phyloP scores from a whole-genome alignment of 1,284 basidiomycete genomes.

The Tranzscheliella williamsii region DNA sequence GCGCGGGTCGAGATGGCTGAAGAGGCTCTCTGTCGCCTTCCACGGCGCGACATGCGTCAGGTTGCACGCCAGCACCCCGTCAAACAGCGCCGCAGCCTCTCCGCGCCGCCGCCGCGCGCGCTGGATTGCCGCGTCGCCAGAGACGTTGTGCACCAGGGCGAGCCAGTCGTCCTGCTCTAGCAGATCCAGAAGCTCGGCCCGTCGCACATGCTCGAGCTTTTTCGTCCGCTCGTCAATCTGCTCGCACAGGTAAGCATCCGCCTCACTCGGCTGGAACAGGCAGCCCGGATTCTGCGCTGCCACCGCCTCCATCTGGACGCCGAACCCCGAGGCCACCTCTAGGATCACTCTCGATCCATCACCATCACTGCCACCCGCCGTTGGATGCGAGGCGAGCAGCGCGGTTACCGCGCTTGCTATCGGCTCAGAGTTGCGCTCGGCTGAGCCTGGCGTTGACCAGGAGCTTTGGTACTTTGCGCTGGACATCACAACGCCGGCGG shows the following conservation, averaged over 20 bases:
- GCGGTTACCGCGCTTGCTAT: constrained; percentile 24
- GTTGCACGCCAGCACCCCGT: constrained; percentile 37
- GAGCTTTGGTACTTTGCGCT: constrained; percentile 23
- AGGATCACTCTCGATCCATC: constrained; percentile 13
- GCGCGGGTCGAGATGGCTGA: constrained; percentile 32
- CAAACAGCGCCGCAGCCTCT: constrained; percentile 6
- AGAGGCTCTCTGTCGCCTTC: constrained; percentile 32
- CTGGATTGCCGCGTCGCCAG: neutral
- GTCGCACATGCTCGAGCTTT: constrained; percentile 12
- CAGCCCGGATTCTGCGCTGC: constrained; percentile 5
- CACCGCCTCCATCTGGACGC: constrained; percentile 18
- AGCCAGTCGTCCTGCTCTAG: constrained; percentile 29
- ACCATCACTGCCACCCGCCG: too few relatives aligned
- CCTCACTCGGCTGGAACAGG: constrained; percentile 29
- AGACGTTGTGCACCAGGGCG: constrained; percentile 16
- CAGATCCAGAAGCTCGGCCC: constrained; percentile 26
- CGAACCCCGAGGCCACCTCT: constrained; percentile 39
- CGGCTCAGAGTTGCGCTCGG: constrained; percentile 33
- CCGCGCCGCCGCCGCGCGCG: too few relatives aligned
- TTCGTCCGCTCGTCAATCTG: constrained; percentile 13
- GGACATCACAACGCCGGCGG: too few relatives aligned
- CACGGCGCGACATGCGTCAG: constrained; percentile 32
- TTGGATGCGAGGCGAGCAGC: constrained; percentile 2
- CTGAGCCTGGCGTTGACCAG: constrained; percentile 32
- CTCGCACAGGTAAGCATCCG: constrained; percentile 17